Percentiles rank a stretch among this genome's conserved stretches.
phyloP scores from a whole-genome alignment of 73 alveolate species.

The Tetrahymena elliotti region DNA sequence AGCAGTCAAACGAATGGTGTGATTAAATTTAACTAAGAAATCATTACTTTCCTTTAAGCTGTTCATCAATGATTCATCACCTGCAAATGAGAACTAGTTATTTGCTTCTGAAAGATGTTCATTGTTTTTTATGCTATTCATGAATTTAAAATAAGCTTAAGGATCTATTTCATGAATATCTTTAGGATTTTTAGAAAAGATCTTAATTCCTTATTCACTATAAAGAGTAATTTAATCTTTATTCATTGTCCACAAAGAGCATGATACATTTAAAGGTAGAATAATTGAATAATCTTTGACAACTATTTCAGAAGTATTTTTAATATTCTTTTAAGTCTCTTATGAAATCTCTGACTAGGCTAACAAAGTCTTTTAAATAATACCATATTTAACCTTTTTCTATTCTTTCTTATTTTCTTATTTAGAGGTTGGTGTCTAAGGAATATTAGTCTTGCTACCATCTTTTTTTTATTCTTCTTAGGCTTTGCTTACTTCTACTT shows the following conservation, averaged over 20 bases:
- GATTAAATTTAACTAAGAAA: neutral
- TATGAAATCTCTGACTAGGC: slow-evolving; percentile 51
- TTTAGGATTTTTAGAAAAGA: slow-evolving; percentile 51
- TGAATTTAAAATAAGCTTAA: slow-evolving; percentile 1
- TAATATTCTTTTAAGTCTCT: slow-evolving; percentile 49
- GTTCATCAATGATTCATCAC: neutral
- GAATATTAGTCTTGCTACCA: slow-evolving; percentile 3
- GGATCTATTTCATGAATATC: slow-evolving; percentile 28
- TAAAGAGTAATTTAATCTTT: slow-evolving; percentile 56
- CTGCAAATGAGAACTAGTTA: neutral
- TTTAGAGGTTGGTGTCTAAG: neutral
- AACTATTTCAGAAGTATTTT: slow-evolving; percentile 62
- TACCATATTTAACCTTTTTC: slow-evolving; percentile 50
- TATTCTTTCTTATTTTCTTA: slow-evolving; percentile 40
- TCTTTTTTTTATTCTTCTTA: slow-evolving; percentile 1
- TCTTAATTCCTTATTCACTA: slow-evolving; percentile 36
- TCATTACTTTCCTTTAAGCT: neutral
- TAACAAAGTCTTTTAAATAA: slow-evolving; percentile 39
- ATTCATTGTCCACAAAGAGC: slow-evolving; percentile 66
- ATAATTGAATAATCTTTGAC: slow-evolving; percentile 64
- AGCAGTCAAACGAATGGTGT: neutral
- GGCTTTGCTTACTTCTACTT: neutral
- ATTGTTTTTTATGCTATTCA: neutral
- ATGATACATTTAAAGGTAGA: slow-evolving; percentile 46
- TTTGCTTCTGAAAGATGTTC: neutral